Percentiles rank a stretch among this genome's conserved stretches.
Conservation (phyloP, 257 asterid genomes). For the Scutellaria baicalensis region DNA sequence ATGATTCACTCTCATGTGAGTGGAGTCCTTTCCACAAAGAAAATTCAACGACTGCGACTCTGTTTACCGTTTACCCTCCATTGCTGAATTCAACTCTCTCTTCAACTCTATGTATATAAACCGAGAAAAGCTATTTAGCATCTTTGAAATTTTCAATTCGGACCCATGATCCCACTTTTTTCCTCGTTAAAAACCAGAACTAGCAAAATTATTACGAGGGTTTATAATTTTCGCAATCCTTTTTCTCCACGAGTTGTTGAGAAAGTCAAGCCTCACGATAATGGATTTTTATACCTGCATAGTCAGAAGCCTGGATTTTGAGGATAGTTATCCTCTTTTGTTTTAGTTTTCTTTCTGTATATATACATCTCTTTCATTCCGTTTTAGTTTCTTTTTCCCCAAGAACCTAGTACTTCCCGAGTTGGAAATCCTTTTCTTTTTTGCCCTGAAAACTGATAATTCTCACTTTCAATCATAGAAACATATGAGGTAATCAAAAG, state of each 20-base stretch:
- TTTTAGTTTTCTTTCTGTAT: not conserved
- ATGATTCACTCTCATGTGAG: not conserved
- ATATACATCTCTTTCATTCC: slow-evolving; percentile 9
- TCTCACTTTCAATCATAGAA: not conserved
- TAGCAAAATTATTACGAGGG: not conserved
- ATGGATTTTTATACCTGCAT: not conserved
- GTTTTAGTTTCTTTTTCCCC: slow-evolving; percentile 15
- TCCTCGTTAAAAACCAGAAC: not conserved
- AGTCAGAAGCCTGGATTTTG: slow-evolving; percentile 13
- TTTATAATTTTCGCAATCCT: not conserved
- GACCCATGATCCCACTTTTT: not conserved
- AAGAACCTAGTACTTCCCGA: slow-evolving; percentile 9
- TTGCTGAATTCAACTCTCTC: slow-evolving; percentile 22
- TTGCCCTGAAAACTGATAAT: not conserved
- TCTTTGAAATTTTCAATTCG: slow-evolving; percentile 15
- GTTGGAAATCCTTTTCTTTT: not conserved
- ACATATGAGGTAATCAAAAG: not conserved
- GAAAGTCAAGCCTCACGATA: slow-evolving; percentile 12
- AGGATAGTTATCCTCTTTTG: not conserved
- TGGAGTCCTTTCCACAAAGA: slow-evolving; percentile 8
- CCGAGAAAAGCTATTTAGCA: not conserved
- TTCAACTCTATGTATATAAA: not conserved
- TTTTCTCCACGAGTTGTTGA: not conserved
- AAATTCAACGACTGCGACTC: slow-evolving; percentile 17
- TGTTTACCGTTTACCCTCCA: slow-evolving; percentile 14